Evolutionary conservation across 225 moss, liverwort and hornwort species (phyloP), one percentile per base, ranked within the genome.

Genomic region (Bryoerythrophyllum caledonicum): DNA sequence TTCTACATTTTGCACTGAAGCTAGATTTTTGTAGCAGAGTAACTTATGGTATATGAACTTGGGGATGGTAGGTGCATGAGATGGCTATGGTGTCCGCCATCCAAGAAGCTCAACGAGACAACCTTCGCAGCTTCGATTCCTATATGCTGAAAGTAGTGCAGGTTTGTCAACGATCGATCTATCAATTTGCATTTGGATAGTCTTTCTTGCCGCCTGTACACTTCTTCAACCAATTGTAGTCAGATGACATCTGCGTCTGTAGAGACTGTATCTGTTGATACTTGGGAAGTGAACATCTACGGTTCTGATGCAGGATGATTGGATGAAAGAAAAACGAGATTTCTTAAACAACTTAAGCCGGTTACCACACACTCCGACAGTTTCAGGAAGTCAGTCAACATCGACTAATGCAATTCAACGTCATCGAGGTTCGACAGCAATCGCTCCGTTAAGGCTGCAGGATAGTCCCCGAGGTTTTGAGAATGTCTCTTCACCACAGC

Each of bases 31-130:
- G 52, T 34, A 54, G 17, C 41, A 35, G 55, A 68, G 23, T 32
- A 56, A 17, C 24, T 27, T 71, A 27, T 81, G 51, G 65, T 62
- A 63, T 60, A 21, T 74, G 53, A 65, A 67, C 52, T 34, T 60
- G 46, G 46, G 38, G 72, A 74, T 52, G 27, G 64, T 71, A 93
- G 90, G 89, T 91, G 66, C 93, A 94, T 68, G 91, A 94, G 78
- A 94, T 94, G 94, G 86, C 90, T 9, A 90, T 92, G 91, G 78
- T 94, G 46, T 88, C 91, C 37, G 87, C 94, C 52, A 89, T 94
- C 66, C 91, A 94, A 79, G 91, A 94, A 83, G 91, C 94, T 6
- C 91, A 92, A 49, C 88, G 88, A 25, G 91, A 92, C 80, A 91
- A 94, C 55, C 83, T 91, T 54, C 85, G 90, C 40, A 91, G 80